Base-by-base conservation (phyloP, 768 basidiomycete species). In the Sutorius australiensis region DNA sequence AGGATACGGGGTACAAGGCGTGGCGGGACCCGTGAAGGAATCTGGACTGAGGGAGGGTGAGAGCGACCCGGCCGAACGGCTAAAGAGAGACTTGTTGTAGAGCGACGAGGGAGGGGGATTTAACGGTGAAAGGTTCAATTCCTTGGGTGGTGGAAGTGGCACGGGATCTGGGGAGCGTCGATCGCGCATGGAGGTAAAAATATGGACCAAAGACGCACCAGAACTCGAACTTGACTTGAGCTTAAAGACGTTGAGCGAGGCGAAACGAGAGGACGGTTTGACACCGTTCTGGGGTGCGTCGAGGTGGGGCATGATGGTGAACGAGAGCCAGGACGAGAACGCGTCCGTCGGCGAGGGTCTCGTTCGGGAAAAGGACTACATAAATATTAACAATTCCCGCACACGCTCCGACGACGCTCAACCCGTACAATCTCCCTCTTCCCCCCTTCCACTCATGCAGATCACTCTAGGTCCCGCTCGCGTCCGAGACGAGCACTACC, bases 71-170 rank as follows among this genome's bases (percentile, higher is more conserved):
- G 21, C 32, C 2, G 80, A 80, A 40, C 74, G 73, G 24, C 59
- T 73, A 60, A 71, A 70, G 59, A 75, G 54, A 11, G 73, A 68
- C 47, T 57, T 72, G 59, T 61, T 71, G 60, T 67, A 66, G 5
- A 56, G 40, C 0, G 47, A 2, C 0, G 57, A 46, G 28, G 56
- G 39, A 6, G 58, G 59, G 49, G 46, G 48, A 30, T 39, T 36
- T n/a, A 27, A 6, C 21, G 46, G 24, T 30, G 46, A 16, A 44
- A 77, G 1, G 14, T 16, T 27, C 7, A 72, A 62, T 58, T 88
- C 86, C 68, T 88, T 87, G 37, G 85, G 85, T 0, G 86, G 86
- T 2, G 73, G 79, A 7, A 80, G 81, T 32, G 73, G 70, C 43
- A 53, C 52, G 14, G 53, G 6, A n/a, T 61, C 62, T 65, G 47